These are phyloP conservation scores for Escallonia herrerae DNA, from an alignment of 129 eudicot species.

Conservation along the genomic window DNA sequence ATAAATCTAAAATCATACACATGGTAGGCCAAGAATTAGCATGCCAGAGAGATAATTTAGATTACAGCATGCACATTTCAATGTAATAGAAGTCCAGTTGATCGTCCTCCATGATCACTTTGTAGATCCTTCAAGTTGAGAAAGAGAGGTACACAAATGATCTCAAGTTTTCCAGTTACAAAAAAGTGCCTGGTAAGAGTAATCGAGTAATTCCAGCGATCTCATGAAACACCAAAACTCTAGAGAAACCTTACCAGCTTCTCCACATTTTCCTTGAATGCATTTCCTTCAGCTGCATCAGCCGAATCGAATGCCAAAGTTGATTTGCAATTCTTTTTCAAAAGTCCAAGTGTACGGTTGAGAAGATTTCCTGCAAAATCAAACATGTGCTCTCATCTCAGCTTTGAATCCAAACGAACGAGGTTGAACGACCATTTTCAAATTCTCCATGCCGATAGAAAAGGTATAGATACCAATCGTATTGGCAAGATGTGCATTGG, in stretches of 20 bases:
- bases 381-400: constrained; percentile 4
- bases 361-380: constrained; percentile 82
- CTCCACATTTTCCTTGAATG: constrained; percentile 73
- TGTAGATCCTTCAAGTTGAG: no score
- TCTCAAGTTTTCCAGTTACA: neutral
- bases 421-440: neutral
- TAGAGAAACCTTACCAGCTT: constrained; percentile 46
- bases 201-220: neutral
- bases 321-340: constrained; percentile 90
- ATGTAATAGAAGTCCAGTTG: no score
- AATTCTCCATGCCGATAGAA: neutral
- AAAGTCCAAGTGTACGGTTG: constrained; percentile 96
- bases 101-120: no score
- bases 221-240: neutral
- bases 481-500: constrained; percentile 96
- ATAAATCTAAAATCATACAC: no score
- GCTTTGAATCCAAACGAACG: neutral
- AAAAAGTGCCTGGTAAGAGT: neutral
- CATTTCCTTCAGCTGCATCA: constrained; percentile 81
- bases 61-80: no score
- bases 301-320: constrained; percentile 69
- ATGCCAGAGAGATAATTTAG: no score
- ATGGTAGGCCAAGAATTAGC: no score
- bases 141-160: no score
- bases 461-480: constrained; percentile 58